Evolutionary conservation across 2,329 filamentous ascomycete species (phyloP), one percentile per base, ranked within the genome.

Genomic region (Juglanconis oblonga): DNA sequence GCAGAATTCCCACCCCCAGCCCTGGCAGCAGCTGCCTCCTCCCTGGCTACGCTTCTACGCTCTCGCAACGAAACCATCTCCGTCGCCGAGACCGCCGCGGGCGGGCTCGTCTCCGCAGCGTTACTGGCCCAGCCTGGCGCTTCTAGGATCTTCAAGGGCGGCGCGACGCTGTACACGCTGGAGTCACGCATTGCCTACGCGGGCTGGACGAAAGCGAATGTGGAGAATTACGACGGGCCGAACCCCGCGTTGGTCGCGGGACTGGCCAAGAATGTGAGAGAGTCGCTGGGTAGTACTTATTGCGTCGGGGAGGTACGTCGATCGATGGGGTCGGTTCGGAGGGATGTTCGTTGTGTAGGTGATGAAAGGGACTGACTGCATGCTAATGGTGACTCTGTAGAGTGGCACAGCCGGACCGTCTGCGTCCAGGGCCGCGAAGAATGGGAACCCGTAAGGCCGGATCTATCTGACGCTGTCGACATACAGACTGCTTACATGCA

Each of bases 321-420:
- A 49, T 24, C 7, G 33, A 10, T 32, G 24, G 6, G 9, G 8
- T 49, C 31, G 11, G 24, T 49, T 7, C 38, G 50, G 8, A 31
- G 17, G 14, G 7, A 7, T 24, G 2, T 33, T 44, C 10, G 4
- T 42, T 42, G 5, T 11, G 38, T 13, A 13, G 38, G 5, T 42
- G 38, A 42, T 10, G 38, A 4, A 14, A 42, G 38, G 38, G 14
- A 4, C 4, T 42, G 10, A 10, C 14, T 14, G 4, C 4, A 14
- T 8, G 14, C 38, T 42, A 14, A 42, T 4, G 14, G 10, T 42
- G 38, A 7, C 11, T 42, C 8, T 38, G 17, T 29, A 52, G 74
- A 84, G 80, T 55, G 86, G 86, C 1, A 88, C 85, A 2, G 86
- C 85, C n/a, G 86, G 86, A 0, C 86, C 86, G 8, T 86, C 81